These are phyloP conservation scores for Alternaria dauci DNA, from an alignment of 2,329 filamentous ascomycete species.

Conservation along the genomic window DNA sequence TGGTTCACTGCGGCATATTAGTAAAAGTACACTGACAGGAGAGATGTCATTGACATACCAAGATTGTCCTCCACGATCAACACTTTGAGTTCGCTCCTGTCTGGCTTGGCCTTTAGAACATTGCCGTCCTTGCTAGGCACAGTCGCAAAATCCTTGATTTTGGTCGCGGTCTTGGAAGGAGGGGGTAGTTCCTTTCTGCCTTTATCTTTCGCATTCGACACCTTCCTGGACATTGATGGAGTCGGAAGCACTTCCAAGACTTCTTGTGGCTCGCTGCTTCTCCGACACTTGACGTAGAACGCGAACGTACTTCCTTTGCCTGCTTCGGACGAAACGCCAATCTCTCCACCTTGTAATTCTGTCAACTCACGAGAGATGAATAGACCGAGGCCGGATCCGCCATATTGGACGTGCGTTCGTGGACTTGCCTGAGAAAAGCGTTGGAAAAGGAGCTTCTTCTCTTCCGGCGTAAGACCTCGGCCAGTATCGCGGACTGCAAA, in stretches of 20 bases:
- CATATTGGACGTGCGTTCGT: conserved; percentile 79
- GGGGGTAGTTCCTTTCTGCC: conserved; percentile 16
- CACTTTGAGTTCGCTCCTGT: conserved; percentile 39
- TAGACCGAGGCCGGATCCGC: conserved; percentile 78
- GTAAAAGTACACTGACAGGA: too few species aligned
- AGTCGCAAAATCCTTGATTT: conserved; percentile 48
- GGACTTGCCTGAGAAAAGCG: conserved; percentile 81
- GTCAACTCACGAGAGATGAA: conserved; percentile 83
- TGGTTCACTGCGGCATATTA: conserved; percentile 54
- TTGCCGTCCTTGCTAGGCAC: conserved; percentile 19
- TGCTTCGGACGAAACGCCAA: conserved; percentile 73
- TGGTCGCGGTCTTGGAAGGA: conserved; percentile 26
- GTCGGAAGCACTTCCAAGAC: conserved; percentile 36
- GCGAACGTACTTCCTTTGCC: conserved; percentile 77
- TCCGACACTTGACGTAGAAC: conserved; percentile 76
- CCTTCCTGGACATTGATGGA: conserved; percentile 35
- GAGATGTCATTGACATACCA: conserved; percentile 27
- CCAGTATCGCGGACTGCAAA: conserved; percentile 82
- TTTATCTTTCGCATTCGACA: conserved; percentile 43
- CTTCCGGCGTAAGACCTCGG: conserved; percentile 73
- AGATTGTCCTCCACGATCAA: conserved; percentile 56
- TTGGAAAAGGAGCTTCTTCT: conserved; percentile 78
- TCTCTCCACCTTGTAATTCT: conserved; percentile 80
- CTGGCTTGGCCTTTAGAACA: conserved; percentile 16
- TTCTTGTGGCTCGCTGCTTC: conserved; percentile 55